These are phyloP conservation scores for Malus asiatica DNA, from an alignment of 306 rosid species.

Conservation along the genomic window DNA sequence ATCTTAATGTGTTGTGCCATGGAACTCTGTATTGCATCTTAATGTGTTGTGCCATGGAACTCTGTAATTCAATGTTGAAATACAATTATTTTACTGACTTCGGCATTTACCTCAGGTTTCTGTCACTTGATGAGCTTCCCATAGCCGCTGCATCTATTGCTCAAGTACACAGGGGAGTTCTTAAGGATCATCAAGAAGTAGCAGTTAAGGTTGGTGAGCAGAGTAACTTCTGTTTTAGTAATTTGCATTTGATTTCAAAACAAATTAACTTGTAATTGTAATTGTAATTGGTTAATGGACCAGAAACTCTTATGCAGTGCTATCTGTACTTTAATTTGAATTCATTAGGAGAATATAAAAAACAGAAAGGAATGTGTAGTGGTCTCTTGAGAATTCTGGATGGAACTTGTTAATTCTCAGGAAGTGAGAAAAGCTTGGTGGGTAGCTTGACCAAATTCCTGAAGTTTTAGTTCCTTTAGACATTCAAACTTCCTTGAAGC, in stretches of 20 bases:
- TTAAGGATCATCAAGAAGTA: conserved; percentile 62
- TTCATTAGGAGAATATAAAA: neutral
- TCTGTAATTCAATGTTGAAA: neutral
- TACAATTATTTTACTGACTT: conserved; percentile 1
- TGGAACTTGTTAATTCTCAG: neutral
- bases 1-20: neutral
- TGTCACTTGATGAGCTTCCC: conserved; percentile 71
- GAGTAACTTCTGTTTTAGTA: conserved; percentile 1
- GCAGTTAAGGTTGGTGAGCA: conserved; percentile 75
- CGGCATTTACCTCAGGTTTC: conserved; percentile 41
- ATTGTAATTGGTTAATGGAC: neutral
- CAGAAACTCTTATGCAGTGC: neutral
- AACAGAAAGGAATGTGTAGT: neutral
- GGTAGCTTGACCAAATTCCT: neutral
- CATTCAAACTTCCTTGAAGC: neutral
- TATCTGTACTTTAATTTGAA: neutral
- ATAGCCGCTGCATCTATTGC: conserved; percentile 94
- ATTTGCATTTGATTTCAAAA: neutral
- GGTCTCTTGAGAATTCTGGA: neutral
- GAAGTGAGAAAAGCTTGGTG: neutral
- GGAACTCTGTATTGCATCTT: neutral
- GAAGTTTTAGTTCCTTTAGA: neutral
- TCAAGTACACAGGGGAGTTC: conserved; percentile 75
- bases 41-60: neutral
- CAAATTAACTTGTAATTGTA: neutral